These are phyloP conservation scores for Leccinum boreale DNA, from an alignment of 768 basidiomycete species.

Conservation along the genomic window DNA sequence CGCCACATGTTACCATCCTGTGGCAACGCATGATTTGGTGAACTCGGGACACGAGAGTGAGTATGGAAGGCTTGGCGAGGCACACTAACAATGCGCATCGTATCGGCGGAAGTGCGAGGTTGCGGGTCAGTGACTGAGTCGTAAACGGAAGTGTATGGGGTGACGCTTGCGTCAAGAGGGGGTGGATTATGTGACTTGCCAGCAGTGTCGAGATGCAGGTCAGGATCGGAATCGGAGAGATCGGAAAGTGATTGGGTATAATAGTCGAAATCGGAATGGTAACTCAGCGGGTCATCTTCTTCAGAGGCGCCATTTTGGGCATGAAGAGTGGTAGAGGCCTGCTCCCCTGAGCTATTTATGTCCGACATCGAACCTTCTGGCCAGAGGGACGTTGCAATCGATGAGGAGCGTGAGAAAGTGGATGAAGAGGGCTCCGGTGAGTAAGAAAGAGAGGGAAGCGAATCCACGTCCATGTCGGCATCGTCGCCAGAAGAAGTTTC, in stretches of 20 bases:
- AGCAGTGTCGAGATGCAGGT: conserved; percentile 8
- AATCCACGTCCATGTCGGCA: conserved; percentile 30
- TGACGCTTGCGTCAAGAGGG: conserved; percentile 8
- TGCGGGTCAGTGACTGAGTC: conserved; percentile 29
- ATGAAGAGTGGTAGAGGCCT: background rate
- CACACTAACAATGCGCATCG: conserved; percentile 16
- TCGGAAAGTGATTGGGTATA: conserved; percentile 33
- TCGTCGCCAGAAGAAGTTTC: conserved; percentile 24
- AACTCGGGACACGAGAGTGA: background rate
- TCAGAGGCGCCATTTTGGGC: conserved; percentile 10
- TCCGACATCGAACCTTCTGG: conserved; percentile 9
- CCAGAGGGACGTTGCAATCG: conserved; percentile 35
- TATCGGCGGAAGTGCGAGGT: conserved; percentile 45
- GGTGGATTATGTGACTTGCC: conserved; percentile 8
- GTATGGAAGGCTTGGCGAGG: conserved; percentile 1
- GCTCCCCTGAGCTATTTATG: conserved; percentile 17
- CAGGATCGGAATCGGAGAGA: conserved; percentile 29
- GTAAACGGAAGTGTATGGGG: conserved; percentile 22
- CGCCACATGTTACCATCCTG: conserved; percentile 20
- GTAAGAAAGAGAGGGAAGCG: conserved; percentile 34
- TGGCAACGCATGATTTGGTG: conserved; percentile 7
- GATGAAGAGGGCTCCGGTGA: conserved; percentile 33
- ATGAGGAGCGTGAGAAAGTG: conserved; percentile 43
- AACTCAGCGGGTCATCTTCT: conserved; percentile 32
- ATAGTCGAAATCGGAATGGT: conserved; percentile 37